Evolutionary conservation across 805 yeast species (phyloP).

Genomic region (Candida hispaniensis): DNA sequence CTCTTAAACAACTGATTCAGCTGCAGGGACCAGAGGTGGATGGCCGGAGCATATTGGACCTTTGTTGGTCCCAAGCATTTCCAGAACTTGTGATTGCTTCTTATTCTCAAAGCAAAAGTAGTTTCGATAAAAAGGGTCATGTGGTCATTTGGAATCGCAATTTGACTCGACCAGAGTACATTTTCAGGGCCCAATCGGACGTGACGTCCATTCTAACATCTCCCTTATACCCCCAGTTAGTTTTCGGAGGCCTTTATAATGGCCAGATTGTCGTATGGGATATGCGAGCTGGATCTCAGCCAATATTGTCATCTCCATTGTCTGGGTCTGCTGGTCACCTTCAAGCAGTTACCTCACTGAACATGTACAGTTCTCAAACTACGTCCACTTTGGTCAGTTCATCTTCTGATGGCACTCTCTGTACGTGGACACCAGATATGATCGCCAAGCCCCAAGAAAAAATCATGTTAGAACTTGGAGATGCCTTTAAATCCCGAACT

Average conservation of each 20-base stretch:
- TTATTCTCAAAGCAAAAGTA: constrained; percentile 22
- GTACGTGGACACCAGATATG: constrained; percentile 32
- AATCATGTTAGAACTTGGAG: constrained; percentile 24
- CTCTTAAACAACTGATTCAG: no score
- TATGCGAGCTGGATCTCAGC: constrained; percentile 25
- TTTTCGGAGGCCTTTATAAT: constrained; percentile 39
- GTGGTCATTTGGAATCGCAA: constrained; percentile 32
- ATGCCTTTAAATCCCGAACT: no score
- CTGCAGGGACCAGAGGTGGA: constrained; percentile 19
- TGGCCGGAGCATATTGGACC: constrained; percentile 26
- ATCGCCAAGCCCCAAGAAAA: constrained; percentile 30
- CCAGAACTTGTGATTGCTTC: constrained; percentile 31
- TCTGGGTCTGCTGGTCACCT: constrained; percentile 27
- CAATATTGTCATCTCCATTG: constrained; percentile 28
- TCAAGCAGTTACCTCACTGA: constrained; percentile 28
- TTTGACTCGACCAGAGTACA: constrained; percentile 32
- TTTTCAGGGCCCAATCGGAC: constrained; percentile 35
- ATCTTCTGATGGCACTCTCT: constrained; percentile 32
- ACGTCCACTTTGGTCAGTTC: constrained; percentile 28
- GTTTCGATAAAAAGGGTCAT: constrained; percentile 25
- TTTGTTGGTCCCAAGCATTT: constrained; percentile 31
- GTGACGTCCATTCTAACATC: constrained; percentile 30
- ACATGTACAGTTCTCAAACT: constrained; percentile 24
- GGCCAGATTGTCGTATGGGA: constrained; percentile 49
- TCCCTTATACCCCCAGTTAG: constrained; percentile 29